Base-by-base conservation (phyloP, 208 protist species). In the Blastocrithidia nonstop region DNA sequence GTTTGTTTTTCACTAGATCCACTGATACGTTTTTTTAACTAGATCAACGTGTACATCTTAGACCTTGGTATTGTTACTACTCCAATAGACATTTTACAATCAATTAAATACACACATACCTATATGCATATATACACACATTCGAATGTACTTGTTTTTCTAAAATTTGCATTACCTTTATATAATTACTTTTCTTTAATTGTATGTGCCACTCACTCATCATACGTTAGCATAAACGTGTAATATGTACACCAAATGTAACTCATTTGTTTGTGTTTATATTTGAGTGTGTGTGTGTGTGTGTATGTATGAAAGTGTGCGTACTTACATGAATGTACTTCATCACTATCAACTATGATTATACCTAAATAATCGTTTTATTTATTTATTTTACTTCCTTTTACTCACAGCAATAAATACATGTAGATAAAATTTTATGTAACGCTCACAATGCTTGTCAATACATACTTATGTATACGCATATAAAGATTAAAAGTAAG, bases 81-180 rank as follows among this genome's bases (percentile, higher is more conserved):
- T n/a, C n/a, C n/a, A n/a, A n/a, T n/a, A n/a, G n/a, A n/a, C n/a
- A n/a, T n/a, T n/a, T n/a, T n/a, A n/a, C n/a, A n/a, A n/a, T n/a
- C n/a, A n/a, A n/a, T n/a, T 4, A 17, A 9, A 16, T 15, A 13
- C 48, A 15, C 29, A n/a, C 29, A n/a, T 35, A 35, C 29, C 11
- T 35, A 23, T 52, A 40, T 24, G 11, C 44, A 19, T 21, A 4
- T 51, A 40, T 43, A 5, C 15, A 50, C 26, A 15, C 41, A 50
- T 39, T 8, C 41, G 29, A 42, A 17, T 42, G 38, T 49, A 9
- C 38, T n/a, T 49, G 24, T 41, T 25, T 15, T 17, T 8, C 6
- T 4, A 41, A 20, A 4, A n/a, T 8, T 9, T 8, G 36, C 20
- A n/a, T n/a, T 35, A 19, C 23, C 44, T 5, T 22, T 15, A 9